A percentile compares a stretch with the other conserved stretches of the same genome.
phyloP scores from a whole-genome alignment of 495 filamentous ascomycete species.

The Xylaria palmicola region DNA sequence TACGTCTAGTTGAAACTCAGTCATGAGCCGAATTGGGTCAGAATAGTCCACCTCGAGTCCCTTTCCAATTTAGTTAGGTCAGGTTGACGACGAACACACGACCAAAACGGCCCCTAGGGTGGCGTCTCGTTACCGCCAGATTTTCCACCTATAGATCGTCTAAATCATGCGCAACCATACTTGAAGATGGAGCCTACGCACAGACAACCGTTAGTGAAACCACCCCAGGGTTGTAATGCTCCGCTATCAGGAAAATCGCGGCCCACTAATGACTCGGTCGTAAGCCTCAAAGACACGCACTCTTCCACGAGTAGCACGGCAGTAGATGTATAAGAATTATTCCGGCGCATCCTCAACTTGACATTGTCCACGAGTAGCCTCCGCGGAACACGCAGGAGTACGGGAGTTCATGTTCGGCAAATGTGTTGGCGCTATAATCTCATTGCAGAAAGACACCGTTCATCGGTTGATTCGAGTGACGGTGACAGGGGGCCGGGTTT shows the following conservation, averaged over 20 bases:
- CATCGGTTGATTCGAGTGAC: background rate
- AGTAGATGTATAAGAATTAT: background rate
- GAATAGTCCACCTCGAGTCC: background rate
- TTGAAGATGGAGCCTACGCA: background rate
- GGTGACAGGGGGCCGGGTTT: background rate
- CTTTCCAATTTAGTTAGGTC: background rate
- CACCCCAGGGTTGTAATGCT: background rate
- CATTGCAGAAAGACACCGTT: background rate
- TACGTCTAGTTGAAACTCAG: background rate
- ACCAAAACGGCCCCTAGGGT: background rate
- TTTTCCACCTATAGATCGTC: constrained; percentile 8
- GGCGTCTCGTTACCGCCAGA: background rate
- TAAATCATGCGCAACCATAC: background rate
- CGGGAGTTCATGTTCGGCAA: background rate
- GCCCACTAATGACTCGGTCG: background rate
- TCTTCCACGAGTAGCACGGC: background rate
- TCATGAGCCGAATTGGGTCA: background rate
- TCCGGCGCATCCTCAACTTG: background rate
- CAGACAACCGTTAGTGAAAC: background rate
- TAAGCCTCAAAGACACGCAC: background rate
- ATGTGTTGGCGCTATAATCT: background rate
- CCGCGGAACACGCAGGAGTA: background rate
- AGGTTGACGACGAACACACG: no score
- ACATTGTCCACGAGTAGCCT: background rate
- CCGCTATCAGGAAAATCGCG: background rate